Percentiles rank a stretch among this genome's conserved stretches.
Evolutionary conservation across 176 grass and related monocot genomes (phyloP).

Genomic region (Cymbopogon citratus): DNA sequence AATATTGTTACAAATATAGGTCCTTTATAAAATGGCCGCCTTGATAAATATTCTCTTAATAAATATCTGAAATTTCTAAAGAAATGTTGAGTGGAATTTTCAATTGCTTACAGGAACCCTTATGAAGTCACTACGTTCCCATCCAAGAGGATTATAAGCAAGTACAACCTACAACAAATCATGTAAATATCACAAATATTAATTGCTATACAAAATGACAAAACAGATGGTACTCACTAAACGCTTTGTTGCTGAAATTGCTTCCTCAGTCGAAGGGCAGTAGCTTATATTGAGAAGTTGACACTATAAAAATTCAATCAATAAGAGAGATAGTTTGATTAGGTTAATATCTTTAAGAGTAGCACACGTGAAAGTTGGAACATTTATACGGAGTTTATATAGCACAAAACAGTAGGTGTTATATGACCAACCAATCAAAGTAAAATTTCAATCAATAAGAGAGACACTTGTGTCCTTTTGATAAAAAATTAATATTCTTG

Average conservation of each 20-base stretch:
- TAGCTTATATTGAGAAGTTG: slow-evolving; percentile 95
- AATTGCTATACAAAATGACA: slow-evolving; percentile 2
- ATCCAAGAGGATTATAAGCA: slow-evolving; percentile 78
- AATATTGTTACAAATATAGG: too few relatives aligned
- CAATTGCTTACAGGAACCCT: slow-evolving; percentile 51
- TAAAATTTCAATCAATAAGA: not conserved
- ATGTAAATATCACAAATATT: slow-evolving; percentile 1
- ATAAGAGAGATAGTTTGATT: not conserved
- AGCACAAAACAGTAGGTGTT: not conserved
- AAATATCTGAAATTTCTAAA: too few relatives aligned
- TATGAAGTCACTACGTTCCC: slow-evolving; percentile 61
- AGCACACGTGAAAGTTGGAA: not conserved
- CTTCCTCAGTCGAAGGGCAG: slow-evolving; percentile 74
- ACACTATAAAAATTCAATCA: slow-evolving; percentile 45
- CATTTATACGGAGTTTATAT: not conserved
- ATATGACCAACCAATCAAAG: not conserved
- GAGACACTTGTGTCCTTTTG: not conserved
- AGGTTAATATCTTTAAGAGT: not conserved
- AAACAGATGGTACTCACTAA: slow-evolving; percentile 50
- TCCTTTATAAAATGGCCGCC: too few relatives aligned
- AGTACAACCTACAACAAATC: slow-evolving; percentile 44
- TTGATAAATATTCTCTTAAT: not conserved
- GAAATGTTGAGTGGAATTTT: not conserved
- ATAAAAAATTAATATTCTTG: too few relatives aligned
- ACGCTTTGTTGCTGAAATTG: slow-evolving; percentile 45